Evolutionary conservation across 1,139 yeast species (phyloP), one percentile per base, ranked within the genome.

Genomic region (Hansenula lynferdii): DNA sequence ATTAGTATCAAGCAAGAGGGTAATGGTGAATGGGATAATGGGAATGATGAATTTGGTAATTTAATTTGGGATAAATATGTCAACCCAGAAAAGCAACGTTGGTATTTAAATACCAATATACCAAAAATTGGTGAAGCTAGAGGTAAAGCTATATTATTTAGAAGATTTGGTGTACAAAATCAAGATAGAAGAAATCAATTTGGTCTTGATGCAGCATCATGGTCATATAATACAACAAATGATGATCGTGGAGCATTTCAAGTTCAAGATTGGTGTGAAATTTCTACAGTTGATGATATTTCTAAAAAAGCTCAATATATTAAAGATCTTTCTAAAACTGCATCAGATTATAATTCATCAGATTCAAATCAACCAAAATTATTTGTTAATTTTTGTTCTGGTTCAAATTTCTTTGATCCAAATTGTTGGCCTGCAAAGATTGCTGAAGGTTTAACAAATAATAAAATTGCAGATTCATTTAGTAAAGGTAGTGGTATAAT

Each of bases 1-100:
- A 75, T 85, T 11, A 81, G 90, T 1, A 60, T 85, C 44, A 85
- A 84, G 56, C 85, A 80, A 54, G 94, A 85, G 60, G 94, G 94
- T 31, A 63, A 76, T 14, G 75, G 78, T 42, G 46, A 50, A n/a
- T 80, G 87, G 85, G 70, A 78, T 53, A 72, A 76, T 45, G 70
- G 69, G 37, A 58, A 67, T 36, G 85, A 80, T 51, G 90, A 82
- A 55, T 82, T 85, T 55, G 77, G 78, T 26, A 75, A 77, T 49
- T 65, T 74, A 40, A 69, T 85, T 42, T 79, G 84, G 80, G 77
- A 77, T 51, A 63, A 65, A 36, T 83, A 77, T 52, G 59, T 84
- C 45, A 63, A 62, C 34, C 69, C 69, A 26, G 55, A 70, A 49
- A 64, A 73, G 56, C 70, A 75, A 50, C 69, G 65, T 43, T 84